A percentile compares a stretch with the other conserved stretches of the same genome.
These are phyloP conservation scores for Nakataea oryzae DNA, from an alignment of 2,329 filamentous ascomycete species.

Conservation along the genomic window DNA sequence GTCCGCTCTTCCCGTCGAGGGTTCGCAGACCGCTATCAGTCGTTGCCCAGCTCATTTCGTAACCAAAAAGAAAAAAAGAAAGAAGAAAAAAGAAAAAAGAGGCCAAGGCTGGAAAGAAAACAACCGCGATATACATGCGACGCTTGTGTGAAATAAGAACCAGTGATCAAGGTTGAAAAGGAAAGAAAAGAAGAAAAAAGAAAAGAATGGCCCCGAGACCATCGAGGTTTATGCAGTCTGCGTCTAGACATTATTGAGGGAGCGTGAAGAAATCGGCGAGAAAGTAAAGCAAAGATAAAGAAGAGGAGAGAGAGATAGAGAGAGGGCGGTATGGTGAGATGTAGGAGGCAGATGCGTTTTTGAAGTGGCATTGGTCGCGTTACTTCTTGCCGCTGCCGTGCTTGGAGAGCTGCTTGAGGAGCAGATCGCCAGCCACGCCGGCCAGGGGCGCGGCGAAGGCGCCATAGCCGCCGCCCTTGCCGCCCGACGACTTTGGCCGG, in stretches of 20 bases:
- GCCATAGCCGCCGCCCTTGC: background rate
- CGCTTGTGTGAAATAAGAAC: background rate
- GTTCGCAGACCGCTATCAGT: background rate
- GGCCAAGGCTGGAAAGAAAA: background rate
- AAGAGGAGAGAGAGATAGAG: background rate
- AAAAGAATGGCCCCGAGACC: background rate
- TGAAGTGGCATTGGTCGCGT: too few relatives aligned
- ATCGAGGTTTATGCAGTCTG: background rate
- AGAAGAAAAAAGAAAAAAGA: background rate
- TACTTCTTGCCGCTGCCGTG: background rate
- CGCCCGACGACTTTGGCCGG: background rate
- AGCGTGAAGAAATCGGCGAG: too few relatives aligned
- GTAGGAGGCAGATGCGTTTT: too few relatives aligned
- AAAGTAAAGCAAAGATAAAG: background rate
- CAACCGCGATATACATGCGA: too few relatives aligned
- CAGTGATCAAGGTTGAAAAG: background rate
- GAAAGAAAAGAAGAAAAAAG: background rate
- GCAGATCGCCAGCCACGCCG: background rate
- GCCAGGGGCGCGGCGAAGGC: background rate
- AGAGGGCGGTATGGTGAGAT: background rate
- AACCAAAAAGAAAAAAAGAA: background rate
- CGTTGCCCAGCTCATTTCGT: background rate
- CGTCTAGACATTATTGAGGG: background rate
- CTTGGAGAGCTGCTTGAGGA: slow-evolving; percentile 1
- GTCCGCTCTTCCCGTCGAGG: background rate